A percentile compares a stretch with the other conserved stretches of the same genome.
Conservation (phyloP, 75 land plant species). For the Adiantum capillusveneris region DNA sequence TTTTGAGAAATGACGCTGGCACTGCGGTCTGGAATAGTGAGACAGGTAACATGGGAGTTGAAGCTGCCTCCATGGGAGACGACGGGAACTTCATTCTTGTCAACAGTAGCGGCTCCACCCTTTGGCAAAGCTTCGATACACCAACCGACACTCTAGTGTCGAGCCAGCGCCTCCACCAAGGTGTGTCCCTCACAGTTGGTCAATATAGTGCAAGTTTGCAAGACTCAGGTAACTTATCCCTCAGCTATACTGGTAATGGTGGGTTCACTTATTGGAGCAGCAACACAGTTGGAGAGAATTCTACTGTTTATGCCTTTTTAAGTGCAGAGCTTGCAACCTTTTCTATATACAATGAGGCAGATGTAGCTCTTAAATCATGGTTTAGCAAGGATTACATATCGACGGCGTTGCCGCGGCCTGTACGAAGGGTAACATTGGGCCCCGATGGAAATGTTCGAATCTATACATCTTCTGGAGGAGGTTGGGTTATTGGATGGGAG, state of each 20-base stretch:
- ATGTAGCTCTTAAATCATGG: background rate
- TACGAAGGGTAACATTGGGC: conserved; percentile 43
- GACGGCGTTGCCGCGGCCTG: background rate
- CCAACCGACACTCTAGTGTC: conserved; percentile 66
- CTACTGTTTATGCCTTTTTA: background rate
- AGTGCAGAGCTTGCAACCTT: background rate
- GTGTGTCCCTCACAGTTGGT: conserved; percentile 3
- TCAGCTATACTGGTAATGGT: background rate
- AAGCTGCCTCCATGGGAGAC: conserved; percentile 26
- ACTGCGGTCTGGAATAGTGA: conserved; percentile 43
- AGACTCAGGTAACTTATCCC: background rate
- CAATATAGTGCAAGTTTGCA: background rate
- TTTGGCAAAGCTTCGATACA: conserved; percentile 64
- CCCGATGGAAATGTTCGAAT: conserved; percentile 61
- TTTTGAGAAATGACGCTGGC: conserved; percentile 13
- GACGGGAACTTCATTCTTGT: conserved; percentile 56
- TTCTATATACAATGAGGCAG: background rate
- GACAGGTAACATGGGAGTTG: conserved; percentile 28
- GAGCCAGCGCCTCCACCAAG: conserved; percentile 39
- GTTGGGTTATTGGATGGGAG: conserved; percentile 34
- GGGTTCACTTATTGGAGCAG: background rate
- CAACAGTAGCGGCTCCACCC: conserved; percentile 19
- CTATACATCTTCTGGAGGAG: conserved; percentile 27
- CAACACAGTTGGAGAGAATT: background rate
- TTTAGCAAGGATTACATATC: background rate